Evolutionary conservation across 1,139 yeast species (phyloP).

Genomic region (Pneumocystis carinii): DNA sequence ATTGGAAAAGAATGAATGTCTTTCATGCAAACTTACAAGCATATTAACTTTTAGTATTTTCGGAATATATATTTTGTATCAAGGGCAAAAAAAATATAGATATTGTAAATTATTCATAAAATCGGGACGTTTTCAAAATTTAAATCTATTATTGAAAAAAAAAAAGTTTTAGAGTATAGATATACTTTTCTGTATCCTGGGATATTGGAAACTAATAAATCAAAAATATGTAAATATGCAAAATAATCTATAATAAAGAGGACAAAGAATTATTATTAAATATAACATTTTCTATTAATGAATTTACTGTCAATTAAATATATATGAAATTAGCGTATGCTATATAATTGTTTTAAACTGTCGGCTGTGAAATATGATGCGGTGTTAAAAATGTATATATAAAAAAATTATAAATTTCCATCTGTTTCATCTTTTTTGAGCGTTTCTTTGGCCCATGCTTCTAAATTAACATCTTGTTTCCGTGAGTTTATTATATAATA

Average conservation of each 20-base stretch:
- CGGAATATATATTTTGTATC: not conserved
- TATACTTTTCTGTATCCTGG: not conserved
- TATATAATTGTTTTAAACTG: not conserved
- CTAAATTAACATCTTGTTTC: not conserved
- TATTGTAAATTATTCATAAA: not conserved
- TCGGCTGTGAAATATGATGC: not conserved
- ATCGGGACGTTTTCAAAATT: not conserved
- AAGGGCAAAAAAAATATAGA: not conserved
- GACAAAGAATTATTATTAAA: not conserved
- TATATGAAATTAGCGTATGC: not conserved
- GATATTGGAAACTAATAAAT: not conserved
- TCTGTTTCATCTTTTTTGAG: not conserved
- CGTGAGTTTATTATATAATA: not conserved
- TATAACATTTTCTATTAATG: not conserved
- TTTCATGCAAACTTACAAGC: not conserved
- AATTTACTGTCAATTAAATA: not conserved
- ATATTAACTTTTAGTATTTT: not conserved
- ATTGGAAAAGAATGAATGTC: not conserved
- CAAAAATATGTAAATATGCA: not conserved
- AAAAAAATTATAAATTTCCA: not conserved
- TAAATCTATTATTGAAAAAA: not conserved
- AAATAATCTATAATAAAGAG: not conserved
- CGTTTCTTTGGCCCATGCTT: not conserved
- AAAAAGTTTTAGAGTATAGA: not conserved
- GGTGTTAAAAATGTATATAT: conserved; percentile 9